Percentiles rank a stretch among this genome's conserved stretches.
Evolutionary conservation across 2,329 filamentous ascomycete species (phyloP).

Genomic region (Penicillium sp.): DNA sequence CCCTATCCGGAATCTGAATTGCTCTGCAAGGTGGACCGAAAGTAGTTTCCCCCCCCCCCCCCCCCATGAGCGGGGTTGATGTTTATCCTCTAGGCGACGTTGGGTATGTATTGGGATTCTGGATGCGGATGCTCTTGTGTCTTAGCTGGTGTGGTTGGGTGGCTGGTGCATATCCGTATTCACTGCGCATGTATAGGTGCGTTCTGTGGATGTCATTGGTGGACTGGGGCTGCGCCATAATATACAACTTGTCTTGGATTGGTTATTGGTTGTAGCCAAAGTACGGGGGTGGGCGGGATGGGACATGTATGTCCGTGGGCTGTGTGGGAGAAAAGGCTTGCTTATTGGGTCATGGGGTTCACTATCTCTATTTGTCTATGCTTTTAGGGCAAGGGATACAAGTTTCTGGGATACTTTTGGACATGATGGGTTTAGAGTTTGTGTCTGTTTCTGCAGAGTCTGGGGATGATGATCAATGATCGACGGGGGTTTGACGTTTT

Average conservation of each 20-base stretch:
- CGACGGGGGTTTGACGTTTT: not conserved
- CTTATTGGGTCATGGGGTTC: not conserved
- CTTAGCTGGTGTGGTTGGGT: not conserved
- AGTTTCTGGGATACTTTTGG: not conserved
- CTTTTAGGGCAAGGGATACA: not conserved
- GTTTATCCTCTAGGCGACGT: not conserved
- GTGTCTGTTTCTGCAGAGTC: not conserved
- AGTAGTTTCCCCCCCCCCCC: not conserved
- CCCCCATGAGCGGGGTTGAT: not conserved
- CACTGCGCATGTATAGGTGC: not conserved
- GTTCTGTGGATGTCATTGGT: not conserved
- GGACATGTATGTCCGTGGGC: not conserved
- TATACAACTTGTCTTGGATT: not conserved
- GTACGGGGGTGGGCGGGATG: not conserved
- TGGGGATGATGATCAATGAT: slow-evolving; percentile 3
- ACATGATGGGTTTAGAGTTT: not conserved
- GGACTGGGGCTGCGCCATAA: not conserved
- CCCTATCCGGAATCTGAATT: not conserved
- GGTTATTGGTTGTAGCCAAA: not conserved
- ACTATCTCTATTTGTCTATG: not conserved
- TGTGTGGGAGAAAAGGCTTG: not conserved
- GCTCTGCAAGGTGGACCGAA: not conserved
- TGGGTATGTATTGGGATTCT: not conserved
- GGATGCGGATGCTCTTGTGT: not conserved
- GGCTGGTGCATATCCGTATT: not conserved